A percentile compares a stretch with the other conserved stretches of the same genome.
These are phyloP conservation scores for Adiantum capillusveneris DNA, from an alignment of 75 land plant genomes.

Conservation along the genomic window DNA sequence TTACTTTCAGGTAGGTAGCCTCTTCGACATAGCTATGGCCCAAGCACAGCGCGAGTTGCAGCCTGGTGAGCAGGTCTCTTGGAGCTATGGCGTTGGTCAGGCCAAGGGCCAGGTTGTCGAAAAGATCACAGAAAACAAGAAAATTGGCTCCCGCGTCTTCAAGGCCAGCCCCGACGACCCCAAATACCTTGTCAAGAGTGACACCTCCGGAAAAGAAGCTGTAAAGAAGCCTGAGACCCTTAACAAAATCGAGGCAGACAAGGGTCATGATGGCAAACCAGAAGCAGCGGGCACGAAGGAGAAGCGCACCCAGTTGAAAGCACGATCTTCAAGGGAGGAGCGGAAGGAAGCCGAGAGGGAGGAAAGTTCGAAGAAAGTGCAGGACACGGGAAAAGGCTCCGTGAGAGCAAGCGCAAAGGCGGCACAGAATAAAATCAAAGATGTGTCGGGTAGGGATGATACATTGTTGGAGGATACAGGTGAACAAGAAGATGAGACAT, in stretches of 20 bases:
- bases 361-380: background rate
- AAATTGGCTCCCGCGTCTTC: constrained; percentile 17
- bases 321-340: background rate
- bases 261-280: too few relatives aligned
- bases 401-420: background rate
- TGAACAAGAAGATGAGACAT: background rate
- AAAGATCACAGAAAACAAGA: constrained; percentile 27
- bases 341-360: background rate
- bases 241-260: constrained; percentile 10
- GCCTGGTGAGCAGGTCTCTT: constrained; percentile 32
- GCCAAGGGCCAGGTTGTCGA: constrained; percentile 35
- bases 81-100: constrained; percentile 30
- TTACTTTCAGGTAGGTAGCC: too few relatives aligned
- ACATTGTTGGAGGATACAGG: background rate
- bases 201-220: constrained; percentile 31
- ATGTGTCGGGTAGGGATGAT: background rate
- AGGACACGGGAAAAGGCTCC: background rate
- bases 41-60: constrained; percentile 11
- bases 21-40: background rate
- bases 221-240: constrained; percentile 29
- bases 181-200: constrained; percentile 34
- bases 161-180: constrained; percentile 37
- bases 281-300: constrained; percentile 1
- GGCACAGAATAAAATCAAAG: too few relatives aligned
- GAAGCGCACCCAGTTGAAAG: background rate